phyloP scores from a whole-genome alignment of 495 filamentous ascomycete species.

The Aspergillus bertholletiae region DNA sequence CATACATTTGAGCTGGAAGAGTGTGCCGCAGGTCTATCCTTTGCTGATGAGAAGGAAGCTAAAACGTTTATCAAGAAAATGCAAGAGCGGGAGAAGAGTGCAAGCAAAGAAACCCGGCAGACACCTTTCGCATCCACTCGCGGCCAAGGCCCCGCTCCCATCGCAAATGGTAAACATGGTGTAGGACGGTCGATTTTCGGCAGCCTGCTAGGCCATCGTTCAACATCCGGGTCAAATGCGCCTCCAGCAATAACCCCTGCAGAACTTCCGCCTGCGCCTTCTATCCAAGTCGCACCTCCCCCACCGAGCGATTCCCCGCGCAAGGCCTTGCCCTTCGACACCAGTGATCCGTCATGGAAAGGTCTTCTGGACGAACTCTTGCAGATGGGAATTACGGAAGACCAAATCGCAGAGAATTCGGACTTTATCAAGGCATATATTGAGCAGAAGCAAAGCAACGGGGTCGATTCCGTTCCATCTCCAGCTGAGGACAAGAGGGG shows the following conservation, averaged over 20 bases:
- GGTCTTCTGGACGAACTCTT: constrained; percentile 78
- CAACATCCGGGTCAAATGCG: constrained; percentile 54
- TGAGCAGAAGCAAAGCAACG: constrained; percentile 67
- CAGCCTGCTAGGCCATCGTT: constrained; percentile 68
- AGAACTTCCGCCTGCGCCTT: constrained; percentile 41
- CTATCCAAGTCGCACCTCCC: constrained; percentile 48
- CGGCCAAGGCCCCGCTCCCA: constrained; percentile 41
- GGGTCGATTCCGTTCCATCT: constrained; percentile 28
- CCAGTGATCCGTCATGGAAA: constrained; percentile 78
- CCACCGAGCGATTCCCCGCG: constrained; percentile 27
- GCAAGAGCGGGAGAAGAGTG: constrained; percentile 89
- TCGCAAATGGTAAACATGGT: constrained; percentile 46
- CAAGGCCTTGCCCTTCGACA: constrained; percentile 69
- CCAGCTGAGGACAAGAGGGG: constrained; percentile 41
- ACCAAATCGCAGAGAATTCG: constrained; percentile 86
- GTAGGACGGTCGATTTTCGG: constrained; percentile 56
- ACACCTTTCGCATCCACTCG: constrained; percentile 69
- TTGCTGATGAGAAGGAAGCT: constrained; percentile 94
- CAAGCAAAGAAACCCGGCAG: constrained; percentile 75
- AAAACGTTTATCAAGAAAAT: constrained; percentile 93
- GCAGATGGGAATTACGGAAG: constrained; percentile 86
- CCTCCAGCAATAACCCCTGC: constrained; percentile 45
- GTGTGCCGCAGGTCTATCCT: constrained; percentile 84
- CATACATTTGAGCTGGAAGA: constrained; percentile 94
- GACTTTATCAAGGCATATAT: constrained; percentile 95